Base-by-base conservation (phyloP, 176 grass and related monocot species). In the Hsuehochloa calcarea region DNA sequence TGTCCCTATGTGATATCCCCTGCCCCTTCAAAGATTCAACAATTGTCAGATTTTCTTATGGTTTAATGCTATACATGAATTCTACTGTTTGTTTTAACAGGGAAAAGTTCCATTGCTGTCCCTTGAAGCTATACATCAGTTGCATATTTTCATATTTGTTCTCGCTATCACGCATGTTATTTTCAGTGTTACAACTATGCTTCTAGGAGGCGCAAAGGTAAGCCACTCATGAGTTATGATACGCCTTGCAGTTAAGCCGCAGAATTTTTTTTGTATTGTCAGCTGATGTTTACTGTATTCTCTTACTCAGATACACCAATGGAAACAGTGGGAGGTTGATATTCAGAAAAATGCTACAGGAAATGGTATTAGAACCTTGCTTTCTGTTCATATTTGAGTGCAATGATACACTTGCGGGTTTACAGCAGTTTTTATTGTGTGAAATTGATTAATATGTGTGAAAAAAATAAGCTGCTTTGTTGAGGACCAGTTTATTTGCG, bases 61-160 rank as follows among this genome's bases (percentile, higher is more conserved):
- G 38, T 16, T 10, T 37, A 60, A 13, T 70, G 45, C 29, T 89
- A 76, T 4, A 23, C 52, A 46, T 82, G 22, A 8, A 78, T 59
- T 86, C 27, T 8, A 47, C 43, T 68, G 5, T 72, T 38, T 80
- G 22, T 89, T 59, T 84, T 54, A 0, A 65, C 83, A 98, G 96
- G 86, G 73, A 74, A 70, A 93, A 62, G 87, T 88, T 83, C 93
- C 96, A 49, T 66, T 98, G 64, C 64, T 95, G 64, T 95, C 96
- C 43, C 80, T 90, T 49, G 96, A 98, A 90, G 96, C 96, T 29
- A 73, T 93, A 47, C 89, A 95, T 82, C 93, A 93, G 51, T 75
- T 98, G 84, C 96, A 95, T 65, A 98, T 98, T 41, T 98, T 98
- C 84, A 95, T 95, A 61, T 98, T 98, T 64, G 88, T 98, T 73